Base-by-base conservation (phyloP, 768 basidiomycete species). In the Leccinum boreale region DNA sequence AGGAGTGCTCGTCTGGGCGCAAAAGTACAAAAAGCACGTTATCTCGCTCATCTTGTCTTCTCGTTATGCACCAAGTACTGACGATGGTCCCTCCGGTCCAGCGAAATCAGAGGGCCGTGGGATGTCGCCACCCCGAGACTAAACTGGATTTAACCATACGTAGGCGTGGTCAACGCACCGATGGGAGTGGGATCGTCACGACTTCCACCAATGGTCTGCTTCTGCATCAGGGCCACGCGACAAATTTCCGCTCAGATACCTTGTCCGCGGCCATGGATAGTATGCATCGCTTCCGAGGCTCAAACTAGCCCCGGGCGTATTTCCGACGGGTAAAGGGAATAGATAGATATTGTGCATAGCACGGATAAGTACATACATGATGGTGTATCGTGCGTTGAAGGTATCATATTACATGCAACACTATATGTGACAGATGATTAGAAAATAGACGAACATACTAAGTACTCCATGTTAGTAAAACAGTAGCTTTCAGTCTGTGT, bases 81-180 rank as follows among this genome's bases (percentile, higher is more conserved):
- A 61, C 58, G 42, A 42, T 57, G 46, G n/a, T 44, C 53, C 46
- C 51, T 55, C n/a, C 21, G 52, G 56, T 54, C n/a, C 67, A 94
- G 92, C 71, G 90, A 92, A 74, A 87, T 94, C 70, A 83, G 89
- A 59, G 92, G 92, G 9, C 89, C 91, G 60, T 94, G 92, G 92
- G 92, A 94, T 70, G 89, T 90, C 26, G 92, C 92, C 28, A 81
- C 86, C 62, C 92, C 92, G 35, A 84, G 83, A 73, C 75, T 86
- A 48, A 83, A 84, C 67, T 82, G 72, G 67, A 63, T 58, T 58
- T 69, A 61, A 57, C 58, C 50, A 39, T 57, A n/a, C 50, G 48
- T 51, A 42, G 52, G 64, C 67, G 67, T 71, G 71, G 65, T 51
- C 56, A 56, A 53, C 56, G 52, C 57, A 64, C 60, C 55, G 64